Percentiles rank a stretch among this genome's conserved stretches.
phyloP scores from a whole-genome alignment of 371 early-diverging fungal genomes.

The Mucor racemosus region DNA sequence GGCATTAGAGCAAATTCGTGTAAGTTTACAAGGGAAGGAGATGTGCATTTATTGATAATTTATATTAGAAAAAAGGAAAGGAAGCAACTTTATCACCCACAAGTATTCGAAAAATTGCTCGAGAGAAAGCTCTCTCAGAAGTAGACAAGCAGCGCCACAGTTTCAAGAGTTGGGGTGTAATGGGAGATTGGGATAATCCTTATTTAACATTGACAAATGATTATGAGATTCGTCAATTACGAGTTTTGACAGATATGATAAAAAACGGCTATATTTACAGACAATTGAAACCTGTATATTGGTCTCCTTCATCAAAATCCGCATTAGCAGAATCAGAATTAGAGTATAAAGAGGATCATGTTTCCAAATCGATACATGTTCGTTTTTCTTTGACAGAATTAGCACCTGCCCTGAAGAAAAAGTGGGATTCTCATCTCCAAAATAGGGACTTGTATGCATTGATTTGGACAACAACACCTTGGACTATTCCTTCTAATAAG shows the following conservation, averaged over 20 bases:
- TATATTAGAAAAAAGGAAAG: conserved; percentile 34
- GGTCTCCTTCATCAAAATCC: conserved; percentile 91
- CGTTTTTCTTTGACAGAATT: conserved; percentile 55
- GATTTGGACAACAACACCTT: conserved; percentile 97
- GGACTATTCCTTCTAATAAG: conserved; percentile 93
- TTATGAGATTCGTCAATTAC: conserved; percentile 81
- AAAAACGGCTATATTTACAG: conserved; percentile 74
- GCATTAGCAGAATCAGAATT: conserved; percentile 94
- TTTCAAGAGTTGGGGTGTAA: conserved; percentile 78
- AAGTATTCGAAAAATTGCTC: conserved; percentile 73
- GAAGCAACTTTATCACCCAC: conserved; percentile 52
- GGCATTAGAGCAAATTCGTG: conserved; percentile 73
- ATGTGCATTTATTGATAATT: not conserved
- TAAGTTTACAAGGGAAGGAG: conserved; percentile 14
- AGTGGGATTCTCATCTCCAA: conserved; percentile 24
- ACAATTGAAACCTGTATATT: conserved; percentile 87
- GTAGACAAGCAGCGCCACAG: conserved; percentile 70
- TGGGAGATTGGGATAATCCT: conserved; percentile 87
- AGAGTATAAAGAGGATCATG: conserved; percentile 87
- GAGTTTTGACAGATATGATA: conserved; percentile 80
- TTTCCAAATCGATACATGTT: conserved; percentile 78
- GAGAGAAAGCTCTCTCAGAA: conserved; percentile 69
- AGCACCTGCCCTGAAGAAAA: conserved; percentile 23
- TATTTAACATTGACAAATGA: conserved; percentile 78
- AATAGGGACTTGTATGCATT: conserved; percentile 54